phyloP scores from a whole-genome alignment of 164 flowering plant genomes.

The Santalum album region DNA sequence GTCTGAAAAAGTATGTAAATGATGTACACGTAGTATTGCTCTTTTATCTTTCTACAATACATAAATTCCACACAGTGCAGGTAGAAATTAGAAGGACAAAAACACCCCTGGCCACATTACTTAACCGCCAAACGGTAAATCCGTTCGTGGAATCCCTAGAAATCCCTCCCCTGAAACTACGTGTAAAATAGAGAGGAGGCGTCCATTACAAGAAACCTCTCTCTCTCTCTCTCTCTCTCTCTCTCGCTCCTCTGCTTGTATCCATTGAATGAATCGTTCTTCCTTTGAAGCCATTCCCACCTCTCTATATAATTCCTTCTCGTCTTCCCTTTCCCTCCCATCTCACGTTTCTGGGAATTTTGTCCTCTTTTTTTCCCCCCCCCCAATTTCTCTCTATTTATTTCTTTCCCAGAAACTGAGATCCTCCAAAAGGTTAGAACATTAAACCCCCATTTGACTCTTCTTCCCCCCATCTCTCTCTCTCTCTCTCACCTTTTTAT shows the following conservation, averaged over 20 bases:
- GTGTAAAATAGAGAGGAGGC: too few relatives aligned
- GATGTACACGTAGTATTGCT: too few relatives aligned
- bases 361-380: not conserved
- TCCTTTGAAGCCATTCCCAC: not conserved
- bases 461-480: not conserved
- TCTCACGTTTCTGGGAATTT: slow-evolving; percentile 21
- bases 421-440: slow-evolving; percentile 8
- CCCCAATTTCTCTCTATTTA: not conserved
- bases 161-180: too few relatives aligned
- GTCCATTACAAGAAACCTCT: slow-evolving; percentile 29
- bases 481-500: not conserved
- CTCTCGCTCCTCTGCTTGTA: slow-evolving; percentile 3
- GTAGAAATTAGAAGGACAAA: slow-evolving; percentile 5
- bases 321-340: slow-evolving; percentile 8
- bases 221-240: not conserved
- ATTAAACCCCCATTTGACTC: not conserved
- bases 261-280: not conserved
- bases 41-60: too few relatives aligned
- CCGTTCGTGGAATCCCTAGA: slow-evolving; percentile 19
- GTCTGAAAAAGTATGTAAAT: too few relatives aligned
- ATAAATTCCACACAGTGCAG: too few relatives aligned
- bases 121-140: slow-evolving; percentile 20
- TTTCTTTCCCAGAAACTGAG: slow-evolving; percentile 13
- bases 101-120: not conserved
- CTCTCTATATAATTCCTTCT: not conserved